phyloP scores from a whole-genome alignment of 768 basidiomycete genomes.

The Tricholoma matsutake region DNA sequence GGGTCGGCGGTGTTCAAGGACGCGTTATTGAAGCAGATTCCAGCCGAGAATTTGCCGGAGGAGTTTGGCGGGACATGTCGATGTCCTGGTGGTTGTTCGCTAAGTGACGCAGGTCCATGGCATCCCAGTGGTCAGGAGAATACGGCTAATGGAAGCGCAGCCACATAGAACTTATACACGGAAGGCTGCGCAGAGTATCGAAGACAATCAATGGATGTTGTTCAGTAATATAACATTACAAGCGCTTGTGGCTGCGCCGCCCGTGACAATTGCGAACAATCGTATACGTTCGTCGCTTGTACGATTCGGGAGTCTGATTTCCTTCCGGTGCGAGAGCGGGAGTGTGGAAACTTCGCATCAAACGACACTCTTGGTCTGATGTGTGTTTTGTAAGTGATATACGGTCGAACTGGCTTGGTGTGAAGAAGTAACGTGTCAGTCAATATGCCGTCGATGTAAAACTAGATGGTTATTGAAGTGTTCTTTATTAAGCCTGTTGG shows the following conservation, averaged over 20 bases:
- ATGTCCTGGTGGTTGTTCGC: slow-evolving; percentile 77
- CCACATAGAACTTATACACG: neutral
- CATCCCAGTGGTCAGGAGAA: slow-evolving; percentile 30
- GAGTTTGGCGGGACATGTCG: slow-evolving; percentile 83
- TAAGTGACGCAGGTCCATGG: slow-evolving; percentile 94
- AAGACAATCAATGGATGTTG: neutral
- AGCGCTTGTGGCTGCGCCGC: neutral
- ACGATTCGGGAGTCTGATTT: too few relatives aligned
- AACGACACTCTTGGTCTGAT: too few relatives aligned
- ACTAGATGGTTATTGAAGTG: too few relatives aligned
- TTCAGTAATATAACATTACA: neutral
- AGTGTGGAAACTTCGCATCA: too few relatives aligned
- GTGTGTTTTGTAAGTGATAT: too few relatives aligned
- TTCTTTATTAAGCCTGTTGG: too few relatives aligned
- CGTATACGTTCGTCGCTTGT: neutral
- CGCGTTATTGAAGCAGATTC: slow-evolving; percentile 78
- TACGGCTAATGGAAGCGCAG: neutral
- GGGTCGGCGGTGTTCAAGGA: slow-evolving; percentile 66
- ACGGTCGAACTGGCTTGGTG: too few relatives aligned
- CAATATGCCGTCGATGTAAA: too few relatives aligned
- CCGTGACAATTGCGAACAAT: neutral
- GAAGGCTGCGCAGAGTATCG: neutral
- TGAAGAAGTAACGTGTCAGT: too few relatives aligned
- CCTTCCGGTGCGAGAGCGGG: too few relatives aligned
- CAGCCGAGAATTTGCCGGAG: slow-evolving; percentile 75